A percentile compares a stretch with the other conserved stretches of the same genome.
phyloP scores from a whole-genome alignment of 192 early-diverging fungal genomes.

The Backusella morwellensis region DNA sequence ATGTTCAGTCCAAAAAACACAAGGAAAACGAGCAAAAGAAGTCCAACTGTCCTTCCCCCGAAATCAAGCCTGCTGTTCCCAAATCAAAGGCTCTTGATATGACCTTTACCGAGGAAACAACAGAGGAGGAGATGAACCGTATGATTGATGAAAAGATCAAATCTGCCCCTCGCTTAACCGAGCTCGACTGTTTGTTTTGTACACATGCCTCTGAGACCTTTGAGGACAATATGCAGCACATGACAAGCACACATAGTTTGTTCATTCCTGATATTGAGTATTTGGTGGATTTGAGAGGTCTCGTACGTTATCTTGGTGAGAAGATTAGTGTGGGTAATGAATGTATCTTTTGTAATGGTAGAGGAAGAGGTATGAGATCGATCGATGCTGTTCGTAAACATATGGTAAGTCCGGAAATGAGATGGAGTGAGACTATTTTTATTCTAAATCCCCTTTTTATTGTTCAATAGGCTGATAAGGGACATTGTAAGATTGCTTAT shows the following conservation, averaged over 20 bases:
- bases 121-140: conserved; percentile 57
- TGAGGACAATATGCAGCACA: conserved; percentile 85
- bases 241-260: conserved; percentile 87
- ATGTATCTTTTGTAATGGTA: conserved; percentile 94
- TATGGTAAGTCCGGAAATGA: conserved; percentile 59
- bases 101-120: conserved; percentile 48
- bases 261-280: conserved; percentile 98
- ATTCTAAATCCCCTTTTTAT: neutral
- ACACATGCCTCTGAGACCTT: conserved; percentile 58
- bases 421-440: neutral
- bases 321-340: conserved; percentile 95
- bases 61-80: neutral
- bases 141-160: conserved; percentile 86
- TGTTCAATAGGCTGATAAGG: conserved; percentile 69
- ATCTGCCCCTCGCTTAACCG: conserved; percentile 60
- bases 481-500: conserved; percentile 96
- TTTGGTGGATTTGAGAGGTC: conserved; percentile 81
- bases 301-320: conserved; percentile 91
- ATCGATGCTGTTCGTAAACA: conserved; percentile 93
- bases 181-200: conserved; percentile 93
- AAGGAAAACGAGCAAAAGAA: conserved; percentile 68
- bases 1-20: conserved; percentile 94
- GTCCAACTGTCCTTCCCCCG: neutral
- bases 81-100: conserved; percentile 35
- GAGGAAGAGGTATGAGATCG: conserved; percentile 76